These are phyloP conservation scores for Aspergillus baeticus DNA, from an alignment of 495 filamentous ascomycete genomes.

Conservation along the genomic window DNA sequence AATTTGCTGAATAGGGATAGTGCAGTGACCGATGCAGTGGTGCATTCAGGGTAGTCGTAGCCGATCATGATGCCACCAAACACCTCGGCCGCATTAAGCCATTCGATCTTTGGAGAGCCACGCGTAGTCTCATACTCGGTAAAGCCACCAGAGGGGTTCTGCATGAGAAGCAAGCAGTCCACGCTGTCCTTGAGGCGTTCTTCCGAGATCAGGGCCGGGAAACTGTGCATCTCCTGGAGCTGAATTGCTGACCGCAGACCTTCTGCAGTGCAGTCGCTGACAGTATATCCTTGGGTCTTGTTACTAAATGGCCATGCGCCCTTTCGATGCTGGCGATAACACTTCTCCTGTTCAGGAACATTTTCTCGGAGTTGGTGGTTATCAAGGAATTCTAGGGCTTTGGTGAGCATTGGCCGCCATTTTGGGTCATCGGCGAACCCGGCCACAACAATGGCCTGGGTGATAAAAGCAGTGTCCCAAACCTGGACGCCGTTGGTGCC, in stretches of 20 bases:
- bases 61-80: conserved; percentile 23
- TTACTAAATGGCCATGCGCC: conserved; percentile 12
- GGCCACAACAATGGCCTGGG: neutral
- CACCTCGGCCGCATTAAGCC: conserved; percentile 20
- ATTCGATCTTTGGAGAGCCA: conserved; percentile 14
- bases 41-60: conserved; percentile 23
- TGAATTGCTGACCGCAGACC: conserved; percentile 5
- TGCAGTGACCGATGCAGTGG: conserved; percentile 15
- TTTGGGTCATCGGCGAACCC: neutral
- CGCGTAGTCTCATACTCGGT: conserved; percentile 17
- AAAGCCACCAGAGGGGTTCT: conserved; percentile 36
- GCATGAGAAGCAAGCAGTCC: conserved; percentile 88
- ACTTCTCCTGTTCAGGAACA: neutral
- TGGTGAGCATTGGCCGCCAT: neutral
- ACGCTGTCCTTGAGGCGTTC: conserved; percentile 80
- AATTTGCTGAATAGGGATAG: conserved; percentile 11
- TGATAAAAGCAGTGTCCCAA: conserved; percentile 11
- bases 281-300: conserved; percentile 7
- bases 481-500: conserved; percentile 8
- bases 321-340: conserved; percentile 2
- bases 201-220: conserved; percentile 59
- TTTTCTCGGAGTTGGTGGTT: conserved; percentile 8
- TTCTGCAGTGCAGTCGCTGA: conserved; percentile 10
- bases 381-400: conserved; percentile 7
- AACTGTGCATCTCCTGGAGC: neutral